Conservation (phyloP, 2,329 filamentous ascomycete species). For the Arthrobotrys conoides region DNA sequence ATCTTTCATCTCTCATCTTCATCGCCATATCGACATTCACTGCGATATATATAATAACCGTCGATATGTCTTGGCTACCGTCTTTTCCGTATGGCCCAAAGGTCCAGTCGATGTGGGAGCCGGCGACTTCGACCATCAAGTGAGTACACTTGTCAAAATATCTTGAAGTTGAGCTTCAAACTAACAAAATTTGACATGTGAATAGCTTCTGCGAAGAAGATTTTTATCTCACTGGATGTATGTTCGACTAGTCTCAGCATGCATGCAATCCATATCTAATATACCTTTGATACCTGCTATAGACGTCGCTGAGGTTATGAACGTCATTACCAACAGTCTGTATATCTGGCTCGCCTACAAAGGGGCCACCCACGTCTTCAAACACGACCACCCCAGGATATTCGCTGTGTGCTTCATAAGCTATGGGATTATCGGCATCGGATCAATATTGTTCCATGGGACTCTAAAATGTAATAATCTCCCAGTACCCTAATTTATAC, state of each 20-base stretch:
- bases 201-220: constrained; percentile 64
- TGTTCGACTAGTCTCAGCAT: constrained; percentile 19
- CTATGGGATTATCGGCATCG: constrained; percentile 72
- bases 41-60: background rate
- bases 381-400: constrained; percentile 80
- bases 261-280: too few relatives aligned
- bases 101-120: constrained; percentile 62
- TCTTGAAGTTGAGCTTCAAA: background rate
- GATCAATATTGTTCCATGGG: constrained; percentile 73
- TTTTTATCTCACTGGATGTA: constrained; percentile 63
- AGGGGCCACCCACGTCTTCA: constrained; percentile 80
- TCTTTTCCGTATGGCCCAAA: constrained; percentile 62
- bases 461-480: constrained; percentile 71
- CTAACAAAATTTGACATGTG: constrained; percentile 20
- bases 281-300: too few relatives aligned
- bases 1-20: too few relatives aligned
- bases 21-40: background rate
- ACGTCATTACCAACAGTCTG: constrained; percentile 83
- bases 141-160: constrained; percentile 24
- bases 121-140: constrained; percentile 64
- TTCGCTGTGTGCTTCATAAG: constrained; percentile 75
- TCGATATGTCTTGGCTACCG: constrained; percentile 59
- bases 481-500: background rate
- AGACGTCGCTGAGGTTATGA: constrained; percentile 66
- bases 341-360: constrained; percentile 84